phyloP scores from a whole-genome alignment of 495 filamentous ascomycete species.

The Evansstolkia leycettana region DNA sequence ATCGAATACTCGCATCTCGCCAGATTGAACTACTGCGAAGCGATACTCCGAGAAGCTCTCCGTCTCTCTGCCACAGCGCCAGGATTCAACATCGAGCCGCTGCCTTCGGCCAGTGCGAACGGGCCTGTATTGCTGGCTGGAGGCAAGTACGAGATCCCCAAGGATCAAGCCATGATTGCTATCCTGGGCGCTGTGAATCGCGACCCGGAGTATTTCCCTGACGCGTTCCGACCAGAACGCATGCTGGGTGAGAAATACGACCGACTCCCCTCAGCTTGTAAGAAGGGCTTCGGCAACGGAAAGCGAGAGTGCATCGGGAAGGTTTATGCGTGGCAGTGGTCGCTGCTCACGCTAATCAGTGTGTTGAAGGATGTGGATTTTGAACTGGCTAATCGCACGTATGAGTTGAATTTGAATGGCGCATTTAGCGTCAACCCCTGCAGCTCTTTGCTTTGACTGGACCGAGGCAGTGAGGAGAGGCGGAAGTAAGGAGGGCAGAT shows the following conservation, averaged over 20 bases:
- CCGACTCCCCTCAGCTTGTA: conserved; percentile 41
- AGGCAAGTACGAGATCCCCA: conserved; percentile 54
- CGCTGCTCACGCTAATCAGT: conserved; percentile 24
- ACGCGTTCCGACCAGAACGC: conserved; percentile 54
- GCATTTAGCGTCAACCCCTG: conserved; percentile 27
- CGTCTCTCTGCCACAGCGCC: conserved; percentile 56
- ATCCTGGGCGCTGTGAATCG: conserved; percentile 54
- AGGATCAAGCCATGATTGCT: conserved; percentile 48
- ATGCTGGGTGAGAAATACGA: conserved; percentile 57
- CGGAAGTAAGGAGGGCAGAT: no score
- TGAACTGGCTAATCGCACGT: conserved; percentile 30
- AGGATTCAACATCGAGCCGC: conserved; percentile 44
- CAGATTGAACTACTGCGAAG: conserved; percentile 51
- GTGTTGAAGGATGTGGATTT: conserved; percentile 31
- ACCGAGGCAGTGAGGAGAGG: conserved; percentile 16
- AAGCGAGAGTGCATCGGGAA: conserved; percentile 55
- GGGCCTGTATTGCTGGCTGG: conserved; percentile 39
- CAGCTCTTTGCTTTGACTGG: conserved; percentile 23
- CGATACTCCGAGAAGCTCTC: conserved; percentile 59
- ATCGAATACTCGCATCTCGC: conserved; percentile 45
- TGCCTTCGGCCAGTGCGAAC: conserved; percentile 40
- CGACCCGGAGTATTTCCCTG: conserved; percentile 55
- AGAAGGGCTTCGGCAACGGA: conserved; percentile 62
- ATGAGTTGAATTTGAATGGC: conserved; percentile 26
- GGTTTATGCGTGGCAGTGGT: conserved; percentile 53